phyloP scores from a whole-genome alignment of 2,329 filamentous ascomycete genomes.

The Aspergillus brunneoviolaceus region DNA sequence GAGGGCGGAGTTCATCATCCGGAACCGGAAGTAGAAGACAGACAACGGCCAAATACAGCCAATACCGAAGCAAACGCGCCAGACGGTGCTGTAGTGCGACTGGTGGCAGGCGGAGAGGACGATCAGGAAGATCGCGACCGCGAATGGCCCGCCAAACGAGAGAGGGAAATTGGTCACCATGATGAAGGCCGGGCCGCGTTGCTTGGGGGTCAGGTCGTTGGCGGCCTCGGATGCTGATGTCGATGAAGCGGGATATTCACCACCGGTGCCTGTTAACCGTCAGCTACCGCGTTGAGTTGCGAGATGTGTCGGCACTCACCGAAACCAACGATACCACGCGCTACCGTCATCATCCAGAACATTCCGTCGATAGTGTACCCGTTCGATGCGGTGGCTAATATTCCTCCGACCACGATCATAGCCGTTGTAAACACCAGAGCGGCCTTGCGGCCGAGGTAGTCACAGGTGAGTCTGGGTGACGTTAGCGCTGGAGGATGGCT shows the following conservation, averaged over 20 bases:
- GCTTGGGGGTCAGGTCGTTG: neutral
- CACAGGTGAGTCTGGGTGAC: neutral
- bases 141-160: slow-evolving; percentile 1
- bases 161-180: slow-evolving; percentile 7
- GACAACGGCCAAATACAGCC: slow-evolving; percentile 5
- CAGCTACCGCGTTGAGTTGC: neutral
- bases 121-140: slow-evolving; percentile 2
- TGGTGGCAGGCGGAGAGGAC: slow-evolving; percentile 4
- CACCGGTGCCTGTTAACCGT: neutral
- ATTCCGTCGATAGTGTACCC: slow-evolving; percentile 2
- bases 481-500: neutral
- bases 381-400: slow-evolving; percentile 1
- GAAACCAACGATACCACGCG: slow-evolving; percentile 3
- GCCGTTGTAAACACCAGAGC: slow-evolving; percentile 1
- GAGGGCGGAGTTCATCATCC: slow-evolving; percentile 7
- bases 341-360: slow-evolving; percentile 7
- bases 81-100: slow-evolving; percentile 5
- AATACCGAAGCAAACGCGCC: slow-evolving; percentile 6
- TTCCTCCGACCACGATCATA: slow-evolving; percentile 4
- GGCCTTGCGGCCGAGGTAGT: slow-evolving; percentile 1
- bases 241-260: slow-evolving; percentile 4
- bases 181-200: slow-evolving; percentile 2
- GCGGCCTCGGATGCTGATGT: slow-evolving; percentile 2
- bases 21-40: slow-evolving; percentile 6
- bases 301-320: neutral